A percentile compares a stretch with the other conserved stretches of the same genome.
These are phyloP conservation scores for Luvunga scandens DNA, from an alignment of 345 rosid species.

Conservation along the genomic window DNA sequence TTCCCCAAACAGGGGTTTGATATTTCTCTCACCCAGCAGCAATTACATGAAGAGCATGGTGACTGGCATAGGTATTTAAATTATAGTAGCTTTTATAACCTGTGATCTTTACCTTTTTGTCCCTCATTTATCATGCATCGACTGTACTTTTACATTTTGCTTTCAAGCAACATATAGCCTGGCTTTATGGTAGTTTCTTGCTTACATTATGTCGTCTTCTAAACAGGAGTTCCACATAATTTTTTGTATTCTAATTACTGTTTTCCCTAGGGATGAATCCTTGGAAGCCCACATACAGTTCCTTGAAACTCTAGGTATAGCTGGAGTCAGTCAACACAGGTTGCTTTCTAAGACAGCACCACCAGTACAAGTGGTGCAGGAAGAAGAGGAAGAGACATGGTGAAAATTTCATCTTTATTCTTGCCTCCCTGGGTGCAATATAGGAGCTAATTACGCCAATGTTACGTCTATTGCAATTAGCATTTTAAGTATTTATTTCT, in stretches of 20 bases:
- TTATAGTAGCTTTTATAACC: too few relatives aligned
- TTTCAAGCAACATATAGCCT: neutral
- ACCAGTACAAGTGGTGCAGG: conserved; percentile 56
- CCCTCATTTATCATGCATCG: too few relatives aligned
- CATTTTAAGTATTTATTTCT: neutral
- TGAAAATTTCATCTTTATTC: conserved; percentile 17
- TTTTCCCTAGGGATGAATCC: conserved; percentile 50
- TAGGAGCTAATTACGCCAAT: neutral
- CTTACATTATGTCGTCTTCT: neutral
- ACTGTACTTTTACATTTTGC: too few relatives aligned
- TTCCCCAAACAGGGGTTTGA: too few relatives aligned
- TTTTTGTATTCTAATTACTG: neutral
- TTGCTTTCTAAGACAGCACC: conserved; percentile 74
- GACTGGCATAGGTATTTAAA: too few relatives aligned
- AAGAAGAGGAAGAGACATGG: conserved; percentile 65
- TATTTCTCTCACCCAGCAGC: too few relatives aligned
- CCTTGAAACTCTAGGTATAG: conserved; percentile 74
- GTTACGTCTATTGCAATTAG: neutral
- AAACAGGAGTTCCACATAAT: neutral
- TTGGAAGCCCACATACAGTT: conserved; percentile 63
- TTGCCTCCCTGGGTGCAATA: neutral
- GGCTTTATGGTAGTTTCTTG: neutral
- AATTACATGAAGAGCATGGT: too few relatives aligned
- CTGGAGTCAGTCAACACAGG: conserved; percentile 95
- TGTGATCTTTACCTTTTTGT: too few relatives aligned